These are phyloP conservation scores for Gymnopus androsaceus DNA, from an alignment of 1,284 basidiomycete species.

Conservation along the genomic window DNA sequence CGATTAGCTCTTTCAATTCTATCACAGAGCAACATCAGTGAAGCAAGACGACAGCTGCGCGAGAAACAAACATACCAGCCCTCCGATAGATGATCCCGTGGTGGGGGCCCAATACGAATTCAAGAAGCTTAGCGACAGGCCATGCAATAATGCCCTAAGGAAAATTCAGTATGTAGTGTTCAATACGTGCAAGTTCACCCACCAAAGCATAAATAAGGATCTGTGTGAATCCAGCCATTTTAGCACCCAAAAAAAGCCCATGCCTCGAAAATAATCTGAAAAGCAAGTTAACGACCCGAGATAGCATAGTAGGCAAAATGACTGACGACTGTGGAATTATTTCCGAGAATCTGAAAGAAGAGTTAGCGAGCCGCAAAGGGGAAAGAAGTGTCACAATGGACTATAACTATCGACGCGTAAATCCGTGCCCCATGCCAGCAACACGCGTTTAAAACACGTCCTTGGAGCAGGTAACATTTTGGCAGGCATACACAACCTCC, in stretches of 20 bases:
- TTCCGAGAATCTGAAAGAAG: neutral
- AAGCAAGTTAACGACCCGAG: constrained; percentile 3
- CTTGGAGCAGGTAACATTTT: too few species aligned
- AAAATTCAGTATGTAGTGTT: neutral
- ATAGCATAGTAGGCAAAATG: neutral
- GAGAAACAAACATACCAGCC: constrained; percentile 34
- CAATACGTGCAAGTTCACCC: constrained; percentile 25
- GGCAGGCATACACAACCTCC: too few species aligned
- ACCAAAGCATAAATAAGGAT: constrained; percentile 72
- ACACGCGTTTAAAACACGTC: neutral
- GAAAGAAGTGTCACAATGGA: neutral
- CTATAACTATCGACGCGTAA: constrained; percentile 7
- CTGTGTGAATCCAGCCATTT: constrained; percentile 80
- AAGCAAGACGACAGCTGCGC: neutral
- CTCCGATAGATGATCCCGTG: constrained; percentile 65
- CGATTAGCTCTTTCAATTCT: constrained; percentile 76
- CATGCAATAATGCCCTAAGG: constrained; percentile 74
- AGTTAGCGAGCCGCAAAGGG: neutral
- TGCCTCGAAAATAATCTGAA: constrained; percentile 87
- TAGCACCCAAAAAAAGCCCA: constrained; percentile 89
- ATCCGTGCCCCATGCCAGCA: neutral
- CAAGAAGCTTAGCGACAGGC: constrained; percentile 76
- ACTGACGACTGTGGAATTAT: too few species aligned
- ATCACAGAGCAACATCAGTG: neutral
- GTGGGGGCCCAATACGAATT: constrained; percentile 63